Conservation (phyloP, 1,284 basidiomycete genomes). For the Ustilago tritici region DNA sequence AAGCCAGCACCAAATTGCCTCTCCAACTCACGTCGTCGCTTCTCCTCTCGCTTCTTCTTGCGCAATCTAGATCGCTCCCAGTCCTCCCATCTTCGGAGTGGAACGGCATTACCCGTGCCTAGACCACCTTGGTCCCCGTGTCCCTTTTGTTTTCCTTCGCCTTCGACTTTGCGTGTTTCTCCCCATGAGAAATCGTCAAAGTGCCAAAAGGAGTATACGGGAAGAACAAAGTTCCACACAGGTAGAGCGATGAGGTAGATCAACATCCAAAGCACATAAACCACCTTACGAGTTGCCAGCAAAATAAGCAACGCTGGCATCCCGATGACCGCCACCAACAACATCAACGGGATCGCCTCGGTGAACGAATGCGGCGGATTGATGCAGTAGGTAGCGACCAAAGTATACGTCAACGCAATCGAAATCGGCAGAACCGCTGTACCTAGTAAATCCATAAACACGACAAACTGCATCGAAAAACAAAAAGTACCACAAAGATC, state of each 20-base stretch:
- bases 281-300: conserved; percentile 91
- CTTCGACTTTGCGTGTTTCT: conserved; percentile 94
- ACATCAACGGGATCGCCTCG: conserved; percentile 91
- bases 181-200: conserved; percentile 99
- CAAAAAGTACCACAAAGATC: conserved; percentile 81
- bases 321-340: conserved; percentile 90
- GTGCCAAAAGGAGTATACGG: conserved; percentile 97
- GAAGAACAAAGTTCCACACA: conserved; percentile 75
- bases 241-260: conserved; percentile 81
- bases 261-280: conserved; percentile 98
- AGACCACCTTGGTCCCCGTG: conserved; percentile 78
- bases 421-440: conserved; percentile 95
- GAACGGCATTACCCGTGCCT: conserved; percentile 77
- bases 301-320: conserved; percentile 92
- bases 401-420: conserved; percentile 88
- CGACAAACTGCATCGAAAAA: conserved; percentile 81
- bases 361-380: conserved; percentile 85
- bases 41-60: conserved; percentile 89
- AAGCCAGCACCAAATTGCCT: conserved; percentile 76
- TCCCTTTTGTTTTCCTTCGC: conserved; percentile 73
- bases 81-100: conserved; percentile 96
- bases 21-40: conserved; percentile 72
- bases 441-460: conserved; percentile 97
- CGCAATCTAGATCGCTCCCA: conserved; percentile 97
- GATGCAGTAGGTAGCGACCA: conserved; percentile 83